These are phyloP conservation scores for Yarrowia hollandica DNA, from an alignment of 805 yeast species.

Conservation along the genomic window DNA sequence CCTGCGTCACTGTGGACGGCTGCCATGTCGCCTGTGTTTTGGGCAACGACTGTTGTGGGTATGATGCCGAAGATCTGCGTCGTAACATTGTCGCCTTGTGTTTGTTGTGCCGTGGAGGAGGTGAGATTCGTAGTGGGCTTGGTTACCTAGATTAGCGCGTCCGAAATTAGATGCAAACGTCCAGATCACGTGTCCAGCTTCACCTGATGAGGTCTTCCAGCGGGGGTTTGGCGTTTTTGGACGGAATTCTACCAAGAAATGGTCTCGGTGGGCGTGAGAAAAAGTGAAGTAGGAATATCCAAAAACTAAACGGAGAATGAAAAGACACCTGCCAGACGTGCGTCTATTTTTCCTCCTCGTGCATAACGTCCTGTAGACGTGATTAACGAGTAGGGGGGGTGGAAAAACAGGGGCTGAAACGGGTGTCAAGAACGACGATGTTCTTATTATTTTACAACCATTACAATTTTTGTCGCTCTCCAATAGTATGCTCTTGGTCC, in stretches of 20 bases:
- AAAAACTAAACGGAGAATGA: conserved; percentile 11
- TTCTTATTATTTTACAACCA: too few species aligned
- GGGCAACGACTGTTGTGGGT: conserved; percentile 21
- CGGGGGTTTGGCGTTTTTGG: too few species aligned
- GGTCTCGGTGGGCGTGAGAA: neutral
- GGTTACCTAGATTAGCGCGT: neutral
- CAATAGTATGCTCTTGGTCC: too few species aligned
- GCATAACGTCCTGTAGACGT: neutral
- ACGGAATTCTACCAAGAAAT: too few species aligned
- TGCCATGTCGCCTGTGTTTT: conserved; percentile 6
- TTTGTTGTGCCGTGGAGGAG: neutral
- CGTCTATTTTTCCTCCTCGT: conserved; percentile 12
- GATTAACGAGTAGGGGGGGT: neutral
- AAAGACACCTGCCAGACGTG: conserved; percentile 19
- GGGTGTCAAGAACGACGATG: too few species aligned
- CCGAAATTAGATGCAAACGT: too few species aligned
- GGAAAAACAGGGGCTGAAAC: too few species aligned
- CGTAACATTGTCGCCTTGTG: conserved; percentile 20
- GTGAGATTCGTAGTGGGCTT: neutral
- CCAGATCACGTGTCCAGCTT: too few species aligned
- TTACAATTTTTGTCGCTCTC: neutral
- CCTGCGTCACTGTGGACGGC: conserved; percentile 6
- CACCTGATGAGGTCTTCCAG: too few species aligned
- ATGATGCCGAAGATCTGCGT: conserved; percentile 25
- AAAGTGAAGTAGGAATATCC: neutral